Conservation (phyloP, 2,329 filamentous ascomycete genomes). For the Clathrospora elynae region DNA sequence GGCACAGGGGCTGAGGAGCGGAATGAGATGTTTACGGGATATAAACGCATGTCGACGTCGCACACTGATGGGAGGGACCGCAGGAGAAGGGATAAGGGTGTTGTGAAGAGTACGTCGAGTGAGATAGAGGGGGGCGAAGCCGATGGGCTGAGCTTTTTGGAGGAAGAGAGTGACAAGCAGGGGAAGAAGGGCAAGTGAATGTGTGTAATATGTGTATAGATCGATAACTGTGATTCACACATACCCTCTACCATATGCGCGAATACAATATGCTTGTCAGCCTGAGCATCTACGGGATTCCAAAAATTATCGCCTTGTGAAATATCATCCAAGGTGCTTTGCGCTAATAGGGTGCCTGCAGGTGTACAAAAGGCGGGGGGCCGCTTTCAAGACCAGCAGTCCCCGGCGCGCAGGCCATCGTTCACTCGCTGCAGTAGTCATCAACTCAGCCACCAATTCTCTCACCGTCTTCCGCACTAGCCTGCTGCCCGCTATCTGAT, state of each 20-base stretch:
- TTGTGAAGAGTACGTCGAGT: not conserved
- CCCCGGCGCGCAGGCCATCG: constrained; percentile 1
- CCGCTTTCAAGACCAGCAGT: too few relatives aligned
- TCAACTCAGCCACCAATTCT: constrained; percentile 25
- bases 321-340: too few relatives aligned
- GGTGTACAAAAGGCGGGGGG: too few relatives aligned
- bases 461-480: constrained; percentile 22
- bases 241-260: too few relatives aligned
- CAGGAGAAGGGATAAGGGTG: constrained; percentile 1
- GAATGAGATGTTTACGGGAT: constrained; percentile 1
- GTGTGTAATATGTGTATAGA: not conserved
- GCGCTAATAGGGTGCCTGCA: too few relatives aligned
- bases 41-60: constrained; percentile 1
- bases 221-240: too few relatives aligned
- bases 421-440: constrained; percentile 10
- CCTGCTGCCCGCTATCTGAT: constrained; percentile 10
- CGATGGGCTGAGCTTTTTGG: constrained; percentile 1
- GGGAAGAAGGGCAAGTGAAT: not conserved
- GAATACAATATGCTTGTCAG: too few relatives aligned
- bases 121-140: constrained; percentile 4
- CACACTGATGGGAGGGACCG: constrained; percentile 4
- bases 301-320: too few relatives aligned
- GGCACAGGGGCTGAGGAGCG: not conserved
- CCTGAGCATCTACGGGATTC: too few relatives aligned
- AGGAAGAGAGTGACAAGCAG: not conserved